These are phyloP conservation scores for Cutaneotrichosporon arboriforme DNA, from an alignment of 1,284 basidiomycete genomes.

Conservation along the genomic window DNA sequence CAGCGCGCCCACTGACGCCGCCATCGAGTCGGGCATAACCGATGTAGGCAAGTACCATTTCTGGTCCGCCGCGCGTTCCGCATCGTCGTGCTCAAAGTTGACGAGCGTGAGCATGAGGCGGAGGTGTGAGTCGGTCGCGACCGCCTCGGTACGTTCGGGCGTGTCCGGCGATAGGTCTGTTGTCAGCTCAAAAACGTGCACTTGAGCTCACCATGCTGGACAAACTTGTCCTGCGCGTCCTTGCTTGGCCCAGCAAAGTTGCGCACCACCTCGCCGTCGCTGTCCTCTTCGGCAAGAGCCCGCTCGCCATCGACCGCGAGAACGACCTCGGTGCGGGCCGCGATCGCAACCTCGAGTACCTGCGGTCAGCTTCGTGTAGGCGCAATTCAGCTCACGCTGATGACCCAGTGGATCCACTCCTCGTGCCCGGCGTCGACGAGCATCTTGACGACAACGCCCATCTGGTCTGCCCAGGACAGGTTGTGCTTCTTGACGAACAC, in stretches of 20 bases:
- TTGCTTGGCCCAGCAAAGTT: constrained; percentile 56
- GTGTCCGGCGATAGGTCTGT: constrained; percentile 67
- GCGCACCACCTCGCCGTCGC: constrained; percentile 46
- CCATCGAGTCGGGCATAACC: constrained; percentile 26
- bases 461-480: constrained; percentile 74
- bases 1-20: constrained; percentile 31
- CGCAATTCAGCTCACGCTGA: constrained; percentile 57
- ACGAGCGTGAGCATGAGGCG: constrained; percentile 65
- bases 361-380: constrained; percentile 36
- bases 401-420: constrained; percentile 69
- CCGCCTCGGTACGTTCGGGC: constrained; percentile 67
- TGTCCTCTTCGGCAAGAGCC: constrained; percentile 37
- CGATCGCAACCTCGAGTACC: constrained; percentile 64
- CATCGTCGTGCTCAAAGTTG: constrained; percentile 27
- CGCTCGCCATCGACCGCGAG: constrained; percentile 60
- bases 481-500: constrained; percentile 73
- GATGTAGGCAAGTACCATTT: constrained; percentile 33
- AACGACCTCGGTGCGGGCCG: constrained; percentile 63
- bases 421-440: constrained; percentile 63
- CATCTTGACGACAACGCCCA: constrained; percentile 74
- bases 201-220: constrained; percentile 63
- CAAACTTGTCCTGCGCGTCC: constrained; percentile 66
- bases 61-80: constrained; percentile 9
- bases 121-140: constrained; percentile 67
- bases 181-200: not conserved